phyloP scores from a whole-genome alignment of 2,329 filamentous ascomycete species.

The Fusarium ramigenum region DNA sequence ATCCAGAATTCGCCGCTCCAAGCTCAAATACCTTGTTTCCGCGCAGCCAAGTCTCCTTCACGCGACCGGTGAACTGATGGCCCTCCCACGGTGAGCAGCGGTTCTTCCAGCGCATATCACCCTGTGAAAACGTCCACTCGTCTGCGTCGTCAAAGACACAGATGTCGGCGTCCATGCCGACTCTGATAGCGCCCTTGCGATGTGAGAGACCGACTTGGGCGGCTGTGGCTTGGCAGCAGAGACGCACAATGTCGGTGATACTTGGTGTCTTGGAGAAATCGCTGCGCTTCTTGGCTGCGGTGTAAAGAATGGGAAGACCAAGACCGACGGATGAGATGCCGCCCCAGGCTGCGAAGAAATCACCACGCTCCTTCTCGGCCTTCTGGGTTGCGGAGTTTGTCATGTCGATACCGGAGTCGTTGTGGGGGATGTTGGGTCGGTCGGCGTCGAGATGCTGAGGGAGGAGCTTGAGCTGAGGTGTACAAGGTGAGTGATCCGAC shows the following conservation, averaged over 20 bases:
- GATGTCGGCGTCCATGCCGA: conserved; percentile 88
- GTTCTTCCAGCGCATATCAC: conserved; percentile 94
- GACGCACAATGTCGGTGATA: conserved; percentile 83
- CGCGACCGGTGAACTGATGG: conserved; percentile 78
- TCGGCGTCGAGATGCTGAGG: conserved; percentile 67
- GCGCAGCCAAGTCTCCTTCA: conserved; percentile 85
- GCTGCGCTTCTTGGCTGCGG: conserved; percentile 72
- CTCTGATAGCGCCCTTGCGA: conserved; percentile 78
- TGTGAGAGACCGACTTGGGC: conserved; percentile 85
- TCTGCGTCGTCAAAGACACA: conserved; percentile 91
- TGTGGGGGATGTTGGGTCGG: conserved; percentile 54
- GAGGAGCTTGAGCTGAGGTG: conserved; percentile 90
- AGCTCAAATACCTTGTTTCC: conserved; percentile 79
- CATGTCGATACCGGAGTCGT: conserved; percentile 64
- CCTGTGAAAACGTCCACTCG: conserved; percentile 76
- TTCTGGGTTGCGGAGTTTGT: conserved; percentile 46
- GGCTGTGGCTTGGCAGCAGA: conserved; percentile 89
- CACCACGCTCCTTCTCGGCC: conserved; percentile 64
- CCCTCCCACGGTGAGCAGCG: conserved; percentile 92
- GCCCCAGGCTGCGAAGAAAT: conserved; percentile 97
- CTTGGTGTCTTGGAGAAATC: conserved; percentile 56
- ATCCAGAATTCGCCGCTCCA: conserved; percentile 61
- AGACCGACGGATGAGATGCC: conserved; percentile 95
- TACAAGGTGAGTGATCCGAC: conserved; percentile 96
- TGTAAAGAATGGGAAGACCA: conserved; percentile 90